A percentile compares a stretch with the other conserved stretches of the same genome.
Evolutionary conservation across 345 rosid species (phyloP).

Genomic region (Carallia pectinifolia): DNA sequence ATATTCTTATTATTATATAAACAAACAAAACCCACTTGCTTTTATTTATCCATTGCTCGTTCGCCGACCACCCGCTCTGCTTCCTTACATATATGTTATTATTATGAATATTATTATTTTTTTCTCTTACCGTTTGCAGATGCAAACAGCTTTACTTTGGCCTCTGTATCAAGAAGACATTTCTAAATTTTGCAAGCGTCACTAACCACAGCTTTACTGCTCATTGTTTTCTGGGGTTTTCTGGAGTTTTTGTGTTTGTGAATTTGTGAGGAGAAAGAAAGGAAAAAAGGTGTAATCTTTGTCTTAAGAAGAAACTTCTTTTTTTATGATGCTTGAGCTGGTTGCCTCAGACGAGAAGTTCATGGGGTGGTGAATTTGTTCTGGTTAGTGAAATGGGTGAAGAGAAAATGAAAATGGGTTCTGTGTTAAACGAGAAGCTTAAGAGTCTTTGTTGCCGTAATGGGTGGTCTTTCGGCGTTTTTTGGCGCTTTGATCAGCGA

Average conservation of each 20-base stretch:
- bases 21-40: conserved; percentile 15
- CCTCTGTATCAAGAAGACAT: not conserved
- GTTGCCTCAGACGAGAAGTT: not conserved
- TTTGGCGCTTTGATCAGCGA: conserved; percentile 70
- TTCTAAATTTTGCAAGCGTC: conserved; percentile 4
- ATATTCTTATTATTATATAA: conserved; percentile 11
- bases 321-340: not conserved
- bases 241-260: not conserved
- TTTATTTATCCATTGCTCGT: conserved; percentile 12
- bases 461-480: conserved; percentile 86
- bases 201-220: not conserved
- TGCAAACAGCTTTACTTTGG: not conserved
- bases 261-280: too few species aligned
- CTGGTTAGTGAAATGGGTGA: conserved; percentile 13
- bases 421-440: conserved; percentile 46
- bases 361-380: conserved; percentile 19
- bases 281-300: too few species aligned
- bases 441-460: conserved; percentile 62
- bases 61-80: conserved; percentile 17
- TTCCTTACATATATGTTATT: conserved; percentile 9
- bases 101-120: not conserved
- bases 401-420: conserved; percentile 9
- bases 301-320: too few species aligned
- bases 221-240: conserved; percentile 5
- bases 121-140: not conserved